Evolutionary conservation across 2,329 filamentous ascomycete genomes (phyloP), one percentile per base, ranked within the genome.

Genomic region (Chaetomium sp.): DNA sequence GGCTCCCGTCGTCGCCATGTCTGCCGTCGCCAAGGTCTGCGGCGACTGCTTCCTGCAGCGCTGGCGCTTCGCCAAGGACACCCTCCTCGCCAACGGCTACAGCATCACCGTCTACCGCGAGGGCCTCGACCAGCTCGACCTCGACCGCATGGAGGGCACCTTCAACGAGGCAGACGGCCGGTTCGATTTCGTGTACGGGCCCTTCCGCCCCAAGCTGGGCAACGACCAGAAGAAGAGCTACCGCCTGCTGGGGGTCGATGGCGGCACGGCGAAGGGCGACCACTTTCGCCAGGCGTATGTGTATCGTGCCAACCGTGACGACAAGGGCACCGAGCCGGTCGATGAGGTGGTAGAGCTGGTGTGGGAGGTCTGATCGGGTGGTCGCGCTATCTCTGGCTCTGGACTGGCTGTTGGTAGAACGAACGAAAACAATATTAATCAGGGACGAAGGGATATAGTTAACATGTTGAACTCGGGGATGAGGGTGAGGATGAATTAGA

Each of bases 21-120:
- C 82, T 35, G 74, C 77, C 47, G 75, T 85, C 13, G 75, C 79
- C 7, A 72, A 79, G 10, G 72, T 85, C n/a, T 88, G 86, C 68
- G 85, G 86, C 5, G 81, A 82, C 56, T 88, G 85, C 65, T 80
- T 87, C 66, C 75, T 88, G 57, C 83, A 85, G 70, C 79, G 86
- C 27, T 88, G 81, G 77, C 76, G 80, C 53, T 80, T 83, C 60
- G 63, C 35, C 4, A 42, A 72, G n/a, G 78, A 83, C 60, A 79
- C 77, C 0, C 70, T 87, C n/a, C 74, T 88, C 12, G 80, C 82
- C 31, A 88, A 88, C 71, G 86, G 86, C 0, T 88, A 82, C 70
- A 87, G 83, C 23, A 79, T 88, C 55, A 78, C 80, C 33, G 75
- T 78, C 54, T 87, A 87, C 67, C 69, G 72, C 25, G 65, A 60